Percentiles rank a stretch among this genome's conserved stretches.
phyloP scores from a whole-genome alignment of 2,329 filamentous ascomycete species.

The Thelonectria discophora region DNA sequence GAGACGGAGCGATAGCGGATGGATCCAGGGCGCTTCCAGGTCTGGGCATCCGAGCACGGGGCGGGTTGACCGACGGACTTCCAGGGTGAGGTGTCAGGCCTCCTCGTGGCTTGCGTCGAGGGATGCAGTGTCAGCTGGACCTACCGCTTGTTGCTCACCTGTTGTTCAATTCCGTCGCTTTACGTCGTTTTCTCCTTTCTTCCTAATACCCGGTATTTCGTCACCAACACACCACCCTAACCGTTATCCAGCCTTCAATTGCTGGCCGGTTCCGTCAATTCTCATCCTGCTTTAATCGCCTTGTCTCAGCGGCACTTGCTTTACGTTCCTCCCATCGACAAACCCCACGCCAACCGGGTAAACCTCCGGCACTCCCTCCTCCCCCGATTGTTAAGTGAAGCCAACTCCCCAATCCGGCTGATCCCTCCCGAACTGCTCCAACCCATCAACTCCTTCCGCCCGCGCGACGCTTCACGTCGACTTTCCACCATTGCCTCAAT shows the following conservation, averaged over 20 bases:
- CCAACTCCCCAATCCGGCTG: slow-evolving; percentile 20
- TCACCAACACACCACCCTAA: slow-evolving; percentile 2
- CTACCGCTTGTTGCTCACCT: slow-evolving; percentile 31
- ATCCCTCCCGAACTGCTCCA: slow-evolving; percentile 23
- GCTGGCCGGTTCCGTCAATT: slow-evolving; percentile 30
- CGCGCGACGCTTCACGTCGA: slow-evolving; percentile 21
- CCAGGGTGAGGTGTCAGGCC: background rate
- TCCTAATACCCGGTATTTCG: slow-evolving; percentile 20
- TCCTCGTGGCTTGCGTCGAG: slow-evolving; percentile 10
- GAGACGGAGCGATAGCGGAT: slow-evolving; percentile 25
- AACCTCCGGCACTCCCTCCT: slow-evolving; percentile 31
- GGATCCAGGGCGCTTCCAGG: slow-evolving; percentile 15
- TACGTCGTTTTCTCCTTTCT: background rate
- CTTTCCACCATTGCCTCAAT: background rate
- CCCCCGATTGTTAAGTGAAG: slow-evolving; percentile 9
- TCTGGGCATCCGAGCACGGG: slow-evolving; percentile 17
- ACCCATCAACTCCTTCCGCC: slow-evolving; percentile 22
- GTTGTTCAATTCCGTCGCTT: slow-evolving; percentile 25
- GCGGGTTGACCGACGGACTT: slow-evolving; percentile 6
- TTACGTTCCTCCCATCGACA: slow-evolving; percentile 1
- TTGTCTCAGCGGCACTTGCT: too few species aligned
- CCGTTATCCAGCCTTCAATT: slow-evolving; percentile 3
- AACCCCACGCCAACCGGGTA: slow-evolving; percentile 33
- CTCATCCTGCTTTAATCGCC: slow-evolving; percentile 13
- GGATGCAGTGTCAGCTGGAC: slow-evolving; percentile 19